Percentiles rank a stretch among this genome's conserved stretches.
Conservation (phyloP, 208 protist species). For the Tritrichomonas foetus region DNA sequence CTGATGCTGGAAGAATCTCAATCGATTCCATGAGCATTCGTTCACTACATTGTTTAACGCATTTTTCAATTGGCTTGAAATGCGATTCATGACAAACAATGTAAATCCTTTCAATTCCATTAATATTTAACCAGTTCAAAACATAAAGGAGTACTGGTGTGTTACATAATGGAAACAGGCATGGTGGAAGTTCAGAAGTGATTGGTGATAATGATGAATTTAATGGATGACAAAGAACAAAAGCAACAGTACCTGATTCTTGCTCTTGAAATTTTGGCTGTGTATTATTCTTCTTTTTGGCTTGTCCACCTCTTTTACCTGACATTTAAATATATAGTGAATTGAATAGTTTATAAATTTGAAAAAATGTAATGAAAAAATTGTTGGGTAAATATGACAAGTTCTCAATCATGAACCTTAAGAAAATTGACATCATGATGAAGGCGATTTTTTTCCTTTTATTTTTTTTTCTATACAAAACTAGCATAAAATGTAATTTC, state of each 20-base stretch:
- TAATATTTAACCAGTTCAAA: background rate
- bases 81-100: background rate
- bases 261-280: too few relatives aligned
- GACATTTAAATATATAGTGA: too few relatives aligned
- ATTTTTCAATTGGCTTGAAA: background rate
- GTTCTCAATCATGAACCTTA: too few relatives aligned
- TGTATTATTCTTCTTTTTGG: too few relatives aligned
- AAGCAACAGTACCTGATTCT: background rate
- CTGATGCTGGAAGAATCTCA: background rate
- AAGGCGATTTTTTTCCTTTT: too few relatives aligned
- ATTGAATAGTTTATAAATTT: too few relatives aligned
- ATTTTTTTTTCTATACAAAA: too few relatives aligned
- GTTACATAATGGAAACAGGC: background rate
- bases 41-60: background rate
- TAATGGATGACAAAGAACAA: constrained; percentile 17
- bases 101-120: constrained; percentile 27
- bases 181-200: background rate
- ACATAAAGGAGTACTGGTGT: background rate
- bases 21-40: background rate
- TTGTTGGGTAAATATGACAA: too few relatives aligned
- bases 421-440: too few relatives aligned
- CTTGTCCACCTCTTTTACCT: too few relatives aligned
- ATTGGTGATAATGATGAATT: background rate
- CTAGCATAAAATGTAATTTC: too few relatives aligned
- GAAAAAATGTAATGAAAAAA: too few relatives aligned